Evolutionary conservation across 2,329 filamentous ascomycete species (phyloP).

Genomic region (Trichoderma harzianum): DNA sequence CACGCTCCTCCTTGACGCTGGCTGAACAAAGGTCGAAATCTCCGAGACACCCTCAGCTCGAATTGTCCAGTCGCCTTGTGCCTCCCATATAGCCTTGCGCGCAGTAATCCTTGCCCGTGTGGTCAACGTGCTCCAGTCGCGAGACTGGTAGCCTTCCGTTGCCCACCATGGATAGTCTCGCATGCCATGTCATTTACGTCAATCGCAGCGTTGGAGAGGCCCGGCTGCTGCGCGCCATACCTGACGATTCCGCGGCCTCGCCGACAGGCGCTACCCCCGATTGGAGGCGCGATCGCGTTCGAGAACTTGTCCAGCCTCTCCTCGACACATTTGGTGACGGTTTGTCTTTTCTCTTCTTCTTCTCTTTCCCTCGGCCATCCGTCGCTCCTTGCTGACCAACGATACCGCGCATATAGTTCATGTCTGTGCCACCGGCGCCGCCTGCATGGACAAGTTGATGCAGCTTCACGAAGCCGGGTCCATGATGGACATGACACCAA

Average conservation of each 20-base stretch:
- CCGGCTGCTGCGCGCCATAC: constrained; percentile 37
- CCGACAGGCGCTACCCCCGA: constrained; percentile 26
- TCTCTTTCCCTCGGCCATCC: neutral
- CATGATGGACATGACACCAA: constrained; percentile 52
- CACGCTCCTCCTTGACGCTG: neutral
- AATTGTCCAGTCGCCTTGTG: constrained; percentile 12
- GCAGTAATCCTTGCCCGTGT: constrained; percentile 30
- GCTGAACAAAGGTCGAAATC: neutral
- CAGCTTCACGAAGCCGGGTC: constrained; percentile 49
- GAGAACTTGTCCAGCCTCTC: constrained; percentile 47
- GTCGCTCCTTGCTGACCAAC: constrained; percentile 24
- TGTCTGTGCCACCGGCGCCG: constrained; percentile 50
- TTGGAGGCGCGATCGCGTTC: constrained; percentile 40
- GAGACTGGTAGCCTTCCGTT: constrained; percentile 57
- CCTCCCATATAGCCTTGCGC: constrained; percentile 15
- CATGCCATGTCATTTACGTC: constrained; percentile 59
- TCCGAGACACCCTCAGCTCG: neutral
- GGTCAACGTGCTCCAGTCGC: constrained; percentile 58
- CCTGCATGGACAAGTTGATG: constrained; percentile 52
- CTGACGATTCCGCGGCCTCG: constrained; percentile 19
- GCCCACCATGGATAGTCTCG: constrained; percentile 55
- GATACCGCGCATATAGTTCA: constrained; percentile 42
- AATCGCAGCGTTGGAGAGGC: constrained; percentile 51
- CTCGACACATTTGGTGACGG: constrained; percentile 55
- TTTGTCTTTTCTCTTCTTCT: constrained; percentile 27